These are phyloP conservation scores for Chrysoporthe puriensis DNA, from an alignment of 2,329 filamentous ascomycete genomes.

Conservation along the genomic window DNA sequence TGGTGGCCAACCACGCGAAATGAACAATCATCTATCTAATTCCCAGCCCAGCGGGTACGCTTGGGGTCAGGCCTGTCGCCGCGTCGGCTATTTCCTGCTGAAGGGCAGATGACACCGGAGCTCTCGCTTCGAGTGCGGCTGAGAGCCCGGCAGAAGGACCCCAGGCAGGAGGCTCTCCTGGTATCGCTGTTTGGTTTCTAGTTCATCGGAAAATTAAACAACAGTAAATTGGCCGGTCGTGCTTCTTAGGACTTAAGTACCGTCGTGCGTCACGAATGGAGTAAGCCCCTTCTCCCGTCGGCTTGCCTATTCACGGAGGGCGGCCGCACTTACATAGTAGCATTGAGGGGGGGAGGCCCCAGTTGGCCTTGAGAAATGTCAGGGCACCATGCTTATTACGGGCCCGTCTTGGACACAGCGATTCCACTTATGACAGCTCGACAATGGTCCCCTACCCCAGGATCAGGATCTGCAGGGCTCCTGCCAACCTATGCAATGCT, in stretches of 20 bases:
- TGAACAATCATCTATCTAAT: background rate
- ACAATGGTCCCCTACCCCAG: constrained; percentile 5
- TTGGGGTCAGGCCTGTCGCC: background rate
- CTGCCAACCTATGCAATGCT: background rate
- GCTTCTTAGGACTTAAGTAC: too few species aligned
- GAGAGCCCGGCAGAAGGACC: background rate
- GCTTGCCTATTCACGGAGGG: too few species aligned
- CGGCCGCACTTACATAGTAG: background rate
- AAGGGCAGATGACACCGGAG: background rate
- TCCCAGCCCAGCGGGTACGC: constrained; percentile 1
- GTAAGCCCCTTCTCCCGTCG: too few species aligned
- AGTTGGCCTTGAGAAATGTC: background rate
- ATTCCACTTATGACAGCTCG: background rate
- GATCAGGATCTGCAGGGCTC: background rate
- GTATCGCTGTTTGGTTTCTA: background rate
- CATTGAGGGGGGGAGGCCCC: background rate
- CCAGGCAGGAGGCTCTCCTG: background rate
- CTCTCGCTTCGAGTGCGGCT: background rate
- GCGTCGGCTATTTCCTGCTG: background rate
- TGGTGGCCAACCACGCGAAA: background rate
- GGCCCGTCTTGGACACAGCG: background rate
- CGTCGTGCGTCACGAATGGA: background rate
- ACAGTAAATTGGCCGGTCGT: background rate
- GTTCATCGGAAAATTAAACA: background rate
- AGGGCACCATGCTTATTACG: background rate